These are phyloP conservation scores for Eleusine indica DNA, from an alignment of 176 grass and related monocot genomes.

Conservation along the genomic window DNA sequence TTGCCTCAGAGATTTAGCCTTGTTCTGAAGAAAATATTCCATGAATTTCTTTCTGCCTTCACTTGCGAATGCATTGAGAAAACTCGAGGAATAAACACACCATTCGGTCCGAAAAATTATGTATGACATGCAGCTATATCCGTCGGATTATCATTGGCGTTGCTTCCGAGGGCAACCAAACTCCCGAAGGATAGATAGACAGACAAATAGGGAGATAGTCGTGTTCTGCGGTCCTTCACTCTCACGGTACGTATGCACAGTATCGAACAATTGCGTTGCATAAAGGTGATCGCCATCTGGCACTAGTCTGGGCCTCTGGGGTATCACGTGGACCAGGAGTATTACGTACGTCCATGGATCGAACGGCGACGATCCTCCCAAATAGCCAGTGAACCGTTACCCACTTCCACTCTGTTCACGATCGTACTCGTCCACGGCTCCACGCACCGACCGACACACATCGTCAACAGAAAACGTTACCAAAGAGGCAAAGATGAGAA, in stretches of 20 bases:
- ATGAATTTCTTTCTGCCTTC: background rate
- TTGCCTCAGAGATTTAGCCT: too few species aligned
- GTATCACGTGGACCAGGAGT: too few species aligned
- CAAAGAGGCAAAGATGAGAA: background rate
- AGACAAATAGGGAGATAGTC: background rate
- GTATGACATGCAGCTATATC: background rate
- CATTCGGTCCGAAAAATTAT: background rate
- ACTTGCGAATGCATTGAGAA: background rate
- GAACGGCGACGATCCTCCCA: background rate
- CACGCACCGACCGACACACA: background rate
- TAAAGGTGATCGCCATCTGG: background rate
- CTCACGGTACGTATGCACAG: background rate
- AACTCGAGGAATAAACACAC: background rate
- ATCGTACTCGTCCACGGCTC: background rate
- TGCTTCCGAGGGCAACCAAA: background rate
- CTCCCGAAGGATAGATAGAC: background rate
- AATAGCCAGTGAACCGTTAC: too few species aligned
- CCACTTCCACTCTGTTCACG: too few species aligned
- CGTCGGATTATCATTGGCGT: background rate
- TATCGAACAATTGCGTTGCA: background rate
- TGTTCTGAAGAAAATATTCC: background rate
- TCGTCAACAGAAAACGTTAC: background rate
- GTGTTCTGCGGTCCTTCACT: background rate
- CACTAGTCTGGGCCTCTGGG: background rate
- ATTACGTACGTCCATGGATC: background rate